Evolutionary conservation across 192 early-diverging fungal species (phyloP).

Genomic region (Coemansia asiatica): DNA sequence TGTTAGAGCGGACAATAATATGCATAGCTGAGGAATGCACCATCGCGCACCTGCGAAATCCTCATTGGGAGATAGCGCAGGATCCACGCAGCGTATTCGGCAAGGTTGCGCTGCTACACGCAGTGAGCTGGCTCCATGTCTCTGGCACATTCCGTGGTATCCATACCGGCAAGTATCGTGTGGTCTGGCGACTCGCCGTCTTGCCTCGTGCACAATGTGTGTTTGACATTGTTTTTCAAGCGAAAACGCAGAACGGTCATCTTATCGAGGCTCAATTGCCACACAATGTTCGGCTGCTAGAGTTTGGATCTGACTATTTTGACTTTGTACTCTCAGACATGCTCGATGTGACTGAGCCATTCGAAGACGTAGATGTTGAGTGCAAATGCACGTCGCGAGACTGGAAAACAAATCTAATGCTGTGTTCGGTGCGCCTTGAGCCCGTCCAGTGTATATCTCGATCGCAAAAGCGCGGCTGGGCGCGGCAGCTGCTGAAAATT

Average conservation of each 20-base stretch:
- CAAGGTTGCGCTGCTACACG: slow-evolving; percentile 24
- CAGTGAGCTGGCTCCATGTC: slow-evolving; percentile 47
- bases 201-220: slow-evolving; percentile 37
- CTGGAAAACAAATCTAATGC: slow-evolving; percentile 35
- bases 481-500: background rate
- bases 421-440: slow-evolving; percentile 45
- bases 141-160: slow-evolving; percentile 30
- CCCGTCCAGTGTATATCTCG: slow-evolving; percentile 9
- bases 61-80: slow-evolving; percentile 27
- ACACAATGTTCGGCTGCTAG: slow-evolving; percentile 21
- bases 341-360: slow-evolving; percentile 25
- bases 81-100: slow-evolving; percentile 45
- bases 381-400: slow-evolving; percentile 33
- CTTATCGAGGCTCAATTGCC: slow-evolving; percentile 27
- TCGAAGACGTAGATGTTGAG: slow-evolving; percentile 36
- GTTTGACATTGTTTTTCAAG: slow-evolving; percentile 33
- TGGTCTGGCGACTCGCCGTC: slow-evolving; percentile 40
- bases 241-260: slow-evolving; percentile 9
- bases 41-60: slow-evolving; percentile 29
- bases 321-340: slow-evolving; percentile 40
- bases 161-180: slow-evolving; percentile 36
- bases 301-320: slow-evolving; percentile 53
- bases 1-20: slow-evolving; percentile 22
- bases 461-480: slow-evolving; percentile 6
- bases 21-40: slow-evolving; percentile 31